Base-by-base conservation (phyloP, 257 asterid species). In the Avicennia marina region DNA sequence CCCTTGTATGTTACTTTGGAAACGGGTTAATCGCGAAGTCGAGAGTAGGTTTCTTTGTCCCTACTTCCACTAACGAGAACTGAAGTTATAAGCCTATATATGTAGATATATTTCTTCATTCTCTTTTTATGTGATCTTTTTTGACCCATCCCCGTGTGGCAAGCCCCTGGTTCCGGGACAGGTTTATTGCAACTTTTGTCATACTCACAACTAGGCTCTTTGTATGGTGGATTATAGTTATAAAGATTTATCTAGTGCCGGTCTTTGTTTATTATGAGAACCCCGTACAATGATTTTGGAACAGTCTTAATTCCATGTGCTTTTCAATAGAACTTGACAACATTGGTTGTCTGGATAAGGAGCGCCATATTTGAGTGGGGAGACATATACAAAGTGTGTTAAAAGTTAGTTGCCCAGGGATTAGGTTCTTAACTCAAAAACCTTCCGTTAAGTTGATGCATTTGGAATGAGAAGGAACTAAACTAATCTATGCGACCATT, bases 1-100 rank as follows among this genome's bases (percentile, higher is more conserved):
- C 20, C 25, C 62, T 4, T 46, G 22, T 43, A 41, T 54, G 52
- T 60, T 60, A 73, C 52, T 45, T 71, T n/a, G 11, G 42, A 42
- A 34, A 48, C 72, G 71, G 73, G 66, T 60, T 71, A 72, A 67
- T 51, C 50, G 41, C 44, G 64, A 66, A 31, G 45, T 40, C 58
- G n/a, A n/a, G 65, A 39, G 70, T 50, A 63, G 67, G 62, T 72
- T 58, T 42, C 33, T 58, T 72, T 71, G 75, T 72, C 85, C 78
- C 77, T 69, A 72, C 73, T 63, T 55, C 70, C 69, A 71, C 68
- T 74, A 66, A 75, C 62, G 69, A 40, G 49, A 53, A 24, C 3
- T 58, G 58, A 53, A 68, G 62, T 59, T 50, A 21, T 55, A 19
- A 7, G 54, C 19, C 21, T n/a, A n/a, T n/a, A n/a, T n/a, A n/a